Evolutionary conservation across 371 early-diverging fungal genomes (phyloP).

Genomic region (Rhizopus delemar): DNA sequence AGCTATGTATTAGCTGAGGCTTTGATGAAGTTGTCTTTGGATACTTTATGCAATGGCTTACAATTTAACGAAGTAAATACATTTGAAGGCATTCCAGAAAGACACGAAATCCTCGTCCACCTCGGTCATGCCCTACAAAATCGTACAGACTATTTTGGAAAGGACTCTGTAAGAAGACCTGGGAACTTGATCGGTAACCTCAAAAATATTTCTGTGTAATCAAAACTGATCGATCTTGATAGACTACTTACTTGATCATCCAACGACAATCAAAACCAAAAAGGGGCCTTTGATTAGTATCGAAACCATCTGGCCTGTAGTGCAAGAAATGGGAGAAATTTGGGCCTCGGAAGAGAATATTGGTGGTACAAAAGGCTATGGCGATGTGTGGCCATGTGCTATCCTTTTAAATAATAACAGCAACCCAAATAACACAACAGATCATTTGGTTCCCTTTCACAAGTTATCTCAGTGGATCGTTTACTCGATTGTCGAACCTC

Average conservation of each 20-base stretch:
- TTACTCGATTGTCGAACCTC: slow-evolving; percentile 87
- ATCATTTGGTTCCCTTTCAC: slow-evolving; percentile 78
- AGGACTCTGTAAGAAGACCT: slow-evolving; percentile 65
- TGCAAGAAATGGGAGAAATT: slow-evolving; percentile 57
- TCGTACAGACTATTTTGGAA: slow-evolving; percentile 54
- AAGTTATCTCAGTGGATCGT: slow-evolving; percentile 94
- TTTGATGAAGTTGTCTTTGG: slow-evolving; percentile 56
- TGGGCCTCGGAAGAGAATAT: slow-evolving; percentile 55
- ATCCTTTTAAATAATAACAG: slow-evolving; percentile 20
- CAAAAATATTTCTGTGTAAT: slow-evolving; percentile 1
- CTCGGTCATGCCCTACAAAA: slow-evolving; percentile 57
- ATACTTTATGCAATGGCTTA: slow-evolving; percentile 69
- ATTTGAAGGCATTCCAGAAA: slow-evolving; percentile 78
- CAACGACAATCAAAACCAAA: slow-evolving; percentile 47
- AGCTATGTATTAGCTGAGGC: slow-evolving; percentile 28
- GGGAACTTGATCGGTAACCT: slow-evolving; percentile 79
- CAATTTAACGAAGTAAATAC: slow-evolving; percentile 76
- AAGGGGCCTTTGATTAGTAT: slow-evolving; percentile 59
- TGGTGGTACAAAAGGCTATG: slow-evolving; percentile 59
- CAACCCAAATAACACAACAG: slow-evolving; percentile 29
- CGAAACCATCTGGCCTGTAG: slow-evolving; percentile 78
- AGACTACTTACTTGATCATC: slow-evolving; percentile 47
- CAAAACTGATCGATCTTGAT: not conserved
- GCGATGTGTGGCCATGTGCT: slow-evolving; percentile 88
- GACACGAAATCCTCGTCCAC: slow-evolving; percentile 67